Percentiles rank a stretch among this genome's conserved stretches.
Evolutionary conservation across 2,329 filamentous ascomycete genomes (phyloP).

Genomic region (Teratosphaeriaceae sp.): DNA sequence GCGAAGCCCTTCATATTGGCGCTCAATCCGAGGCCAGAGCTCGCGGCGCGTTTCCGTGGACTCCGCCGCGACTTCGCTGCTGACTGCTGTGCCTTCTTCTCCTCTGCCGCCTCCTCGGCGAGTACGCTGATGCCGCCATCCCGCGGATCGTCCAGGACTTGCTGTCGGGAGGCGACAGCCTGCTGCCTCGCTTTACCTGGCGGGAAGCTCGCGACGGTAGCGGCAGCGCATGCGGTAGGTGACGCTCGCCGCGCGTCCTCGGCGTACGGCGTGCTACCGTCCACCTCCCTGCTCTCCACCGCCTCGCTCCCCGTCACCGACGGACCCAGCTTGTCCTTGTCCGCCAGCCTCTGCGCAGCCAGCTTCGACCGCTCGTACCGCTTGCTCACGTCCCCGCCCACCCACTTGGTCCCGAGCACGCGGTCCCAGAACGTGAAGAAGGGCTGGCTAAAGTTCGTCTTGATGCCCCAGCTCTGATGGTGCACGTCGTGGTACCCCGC

Average conservation of each 20-base stretch:
- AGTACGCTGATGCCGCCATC: slow-evolving; percentile 32
- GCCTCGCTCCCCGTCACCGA: slow-evolving; percentile 12
- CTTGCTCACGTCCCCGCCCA: slow-evolving; percentile 56
- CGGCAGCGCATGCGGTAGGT: slow-evolving; percentile 15
- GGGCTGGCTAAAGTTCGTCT: slow-evolving; percentile 75
- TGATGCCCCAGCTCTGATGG: slow-evolving; percentile 98
- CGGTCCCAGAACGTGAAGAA: slow-evolving; percentile 96
- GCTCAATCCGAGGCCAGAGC: slow-evolving; percentile 25
- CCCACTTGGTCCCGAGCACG: slow-evolving; percentile 75
- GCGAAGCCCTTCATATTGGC: slow-evolving; percentile 41
- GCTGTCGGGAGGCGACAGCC: slow-evolving; percentile 33
- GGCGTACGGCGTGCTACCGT: slow-evolving; percentile 16
- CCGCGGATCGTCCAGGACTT: slow-evolving; percentile 33
- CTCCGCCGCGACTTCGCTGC: slow-evolving; percentile 28
- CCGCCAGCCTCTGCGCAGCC: slow-evolving; percentile 51
- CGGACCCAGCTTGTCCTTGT: slow-evolving; percentile 40
- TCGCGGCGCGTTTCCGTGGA: slow-evolving; percentile 35
- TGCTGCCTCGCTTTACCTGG: slow-evolving; percentile 34
- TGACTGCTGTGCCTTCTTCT: slow-evolving; percentile 23
- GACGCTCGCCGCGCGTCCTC: slow-evolving; percentile 15
- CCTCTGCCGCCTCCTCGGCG: slow-evolving; percentile 35
- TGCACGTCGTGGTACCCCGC: slow-evolving; percentile 97
- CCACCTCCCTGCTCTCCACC: slow-evolving; percentile 9
- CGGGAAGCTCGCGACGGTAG: slow-evolving; percentile 17
- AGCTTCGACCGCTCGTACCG: slow-evolving; percentile 53